Base-by-base conservation (phyloP, 192 early-diverging fungal species). In the Coemansia sp. region DNA sequence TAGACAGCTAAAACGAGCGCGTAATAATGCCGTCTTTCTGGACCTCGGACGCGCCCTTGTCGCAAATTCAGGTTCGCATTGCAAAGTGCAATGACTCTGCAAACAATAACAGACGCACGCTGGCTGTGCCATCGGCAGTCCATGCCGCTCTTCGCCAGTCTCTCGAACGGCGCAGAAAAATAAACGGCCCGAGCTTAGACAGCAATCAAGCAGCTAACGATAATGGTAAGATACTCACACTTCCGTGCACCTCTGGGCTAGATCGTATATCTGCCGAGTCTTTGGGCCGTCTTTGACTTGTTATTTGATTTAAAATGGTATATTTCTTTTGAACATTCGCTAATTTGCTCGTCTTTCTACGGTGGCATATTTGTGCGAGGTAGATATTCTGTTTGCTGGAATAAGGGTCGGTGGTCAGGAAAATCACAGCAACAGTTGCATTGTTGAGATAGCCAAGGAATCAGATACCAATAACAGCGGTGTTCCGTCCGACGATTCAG, bases 1-100 rank as follows among this genome's bases (percentile, higher is more conserved):
- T 41, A 41, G 45, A 15, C 8, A 56, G 4, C n/a, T 8, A 56
- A 54, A 53, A 17, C 43, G 11, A 53, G 39, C 39, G 28, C 4
- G 53, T 45, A 34, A 54, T 18, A 14, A 82, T 74, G 75, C 79
- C 79, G 22, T 68, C 69, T 56, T 83, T 75, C 56, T 83, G 81
- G 81, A 75, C 81, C 33, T 65, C 81, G 9, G 81, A 83, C 75
- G 60, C 67, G 5, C 81, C 81, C 34, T 67, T 78, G 14, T 69
- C 70, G 36, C 72, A 70, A 60, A 52, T 78, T 61, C 62, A 56
- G 36, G 81, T 73, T 48, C 64, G 64, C 51, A 77, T 83, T 72
- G 59, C 34, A 32, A 22, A 56, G 1, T 72, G 67, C 32, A 14
- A 52, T 6, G 57, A 51, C 51, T 7, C 32, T 14, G 12, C 32